Conservation (phyloP, 2,329 filamentous ascomycete genomes). For the Colletotrichum cereale region DNA sequence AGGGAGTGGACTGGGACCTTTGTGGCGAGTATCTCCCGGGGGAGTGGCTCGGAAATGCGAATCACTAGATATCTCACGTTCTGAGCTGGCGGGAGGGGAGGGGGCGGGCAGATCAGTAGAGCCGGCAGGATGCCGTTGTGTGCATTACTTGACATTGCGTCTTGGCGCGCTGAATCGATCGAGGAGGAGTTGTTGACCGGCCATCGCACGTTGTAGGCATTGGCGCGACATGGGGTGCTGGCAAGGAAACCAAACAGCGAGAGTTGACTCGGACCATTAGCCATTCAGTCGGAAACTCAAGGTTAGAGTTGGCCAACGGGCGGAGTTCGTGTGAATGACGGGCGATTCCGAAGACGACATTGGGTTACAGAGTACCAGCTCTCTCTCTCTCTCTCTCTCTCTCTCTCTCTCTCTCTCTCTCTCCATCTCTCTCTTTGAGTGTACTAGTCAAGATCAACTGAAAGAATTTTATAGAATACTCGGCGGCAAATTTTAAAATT, state of each 20-base stretch:
- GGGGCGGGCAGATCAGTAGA: not conserved
- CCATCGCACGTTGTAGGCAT: constrained; percentile 31
- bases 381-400: not conserved
- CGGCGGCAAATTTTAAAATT: not conserved
- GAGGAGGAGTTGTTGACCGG: not conserved
- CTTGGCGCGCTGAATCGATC: not conserved
- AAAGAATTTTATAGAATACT: not conserved
- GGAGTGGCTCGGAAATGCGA: not conserved
- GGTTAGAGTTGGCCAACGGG: too few relatives aligned
- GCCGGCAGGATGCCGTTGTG: not conserved
- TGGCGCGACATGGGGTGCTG: not conserved
- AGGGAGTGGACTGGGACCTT: too few relatives aligned
- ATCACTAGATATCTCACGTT: not conserved
- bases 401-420: not conserved
- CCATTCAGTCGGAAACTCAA: constrained; percentile 22
- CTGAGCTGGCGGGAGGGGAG: too few relatives aligned
- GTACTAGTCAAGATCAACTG: not conserved
- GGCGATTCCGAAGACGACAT: not conserved
- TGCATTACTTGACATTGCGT: not conserved
- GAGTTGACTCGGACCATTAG: not conserved
- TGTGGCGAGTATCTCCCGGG: not conserved
- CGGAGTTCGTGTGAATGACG: not conserved
- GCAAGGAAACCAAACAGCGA: not conserved
- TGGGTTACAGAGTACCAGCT: not conserved
- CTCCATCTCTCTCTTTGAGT: not conserved